Evolutionary conservation across 192 early-diverging fungal species (phyloP), one percentile per base, ranked within the genome.

Genomic region (Oehlia diaphana): DNA sequence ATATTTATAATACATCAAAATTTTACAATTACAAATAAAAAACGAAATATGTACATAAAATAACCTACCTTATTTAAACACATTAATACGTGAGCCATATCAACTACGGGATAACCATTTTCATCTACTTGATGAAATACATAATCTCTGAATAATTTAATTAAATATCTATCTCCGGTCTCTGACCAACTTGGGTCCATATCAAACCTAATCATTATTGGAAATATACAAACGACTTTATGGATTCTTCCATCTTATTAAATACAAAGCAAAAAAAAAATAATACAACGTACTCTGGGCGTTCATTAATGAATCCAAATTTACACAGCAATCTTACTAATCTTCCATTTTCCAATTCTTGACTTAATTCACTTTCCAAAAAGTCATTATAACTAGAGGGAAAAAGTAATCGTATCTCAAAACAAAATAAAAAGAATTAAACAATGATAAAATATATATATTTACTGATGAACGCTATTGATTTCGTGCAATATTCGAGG

Each of bases 111-210:
- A 58, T 88, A 86, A 9, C 96, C 95, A 62, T 87, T 86, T 58
- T 93, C 91, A 80, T 97, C 91, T 16, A 98, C 96, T 81, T 96
- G 94, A 83, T 99, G 98, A 82, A 99, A 99, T 28, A 99, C 94
- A 79, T 96, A 98, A 84, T 99, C 98, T 66, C 98, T 89, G 82
- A 99, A 99, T 23, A 99, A 87, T 85, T 98, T 98, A 73, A 98
- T 92, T 65, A 99, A 89, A 83, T 99, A 99, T 53, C 97, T 88
- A 85, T 99, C 98, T 7, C 98, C 98, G 0, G 97, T 99, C 82
- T 99, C 97, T 14, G 96, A 93, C 97, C 97, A 99, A 74, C 92
- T 91, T 5, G 95, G 91, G 82, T 98, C 97, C 86, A 92, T 89
- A 65, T 92, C 92, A 79, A 95, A 96, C 82, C 93, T 94, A 78